Evolutionary conservation across 306 rosid genomes (phyloP).

Genomic region (Coriaria nepalensis): DNA sequence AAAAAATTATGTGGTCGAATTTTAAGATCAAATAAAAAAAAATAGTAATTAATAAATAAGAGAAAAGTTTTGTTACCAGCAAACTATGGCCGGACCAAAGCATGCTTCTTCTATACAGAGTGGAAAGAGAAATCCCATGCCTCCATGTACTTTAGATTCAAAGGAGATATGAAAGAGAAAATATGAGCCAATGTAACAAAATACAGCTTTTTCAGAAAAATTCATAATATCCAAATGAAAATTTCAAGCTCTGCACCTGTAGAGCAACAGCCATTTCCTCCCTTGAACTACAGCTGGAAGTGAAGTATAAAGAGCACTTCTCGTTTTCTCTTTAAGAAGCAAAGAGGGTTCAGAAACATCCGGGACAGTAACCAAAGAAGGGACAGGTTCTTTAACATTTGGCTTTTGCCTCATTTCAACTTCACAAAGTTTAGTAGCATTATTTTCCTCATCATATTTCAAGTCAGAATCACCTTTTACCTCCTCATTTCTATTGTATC

Average conservation of each 20-base stretch:
- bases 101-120: slow-evolving; percentile 73
- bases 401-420: slow-evolving; percentile 46
- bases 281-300: slow-evolving; percentile 84
- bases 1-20: too few relatives aligned
- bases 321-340: slow-evolving; percentile 47
- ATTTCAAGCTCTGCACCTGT: slow-evolving; percentile 39
- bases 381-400: slow-evolving; percentile 24
- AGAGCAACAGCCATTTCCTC: slow-evolving; percentile 76
- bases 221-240: slow-evolving; percentile 4
- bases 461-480: slow-evolving; percentile 27
- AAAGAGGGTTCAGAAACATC: slow-evolving; percentile 68
- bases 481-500: slow-evolving; percentile 36
- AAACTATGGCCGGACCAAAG: slow-evolving; percentile 83
- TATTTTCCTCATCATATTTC: too few relatives aligned
- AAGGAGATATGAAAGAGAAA: slow-evolving; percentile 1
- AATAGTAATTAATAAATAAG: too few relatives aligned
- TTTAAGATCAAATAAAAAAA: too few relatives aligned
- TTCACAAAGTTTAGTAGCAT: slow-evolving; percentile 23
- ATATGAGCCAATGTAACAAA: too few relatives aligned
- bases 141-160: slow-evolving; percentile 65
- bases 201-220: too few relatives aligned
- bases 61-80: too few relatives aligned
- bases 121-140: slow-evolving; percentile 81
- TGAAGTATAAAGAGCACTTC: slow-evolving; percentile 48
- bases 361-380: slow-evolving; percentile 28